phyloP scores from a whole-genome alignment of 345 rosid species.

The Lepidium aucheri region DNA sequence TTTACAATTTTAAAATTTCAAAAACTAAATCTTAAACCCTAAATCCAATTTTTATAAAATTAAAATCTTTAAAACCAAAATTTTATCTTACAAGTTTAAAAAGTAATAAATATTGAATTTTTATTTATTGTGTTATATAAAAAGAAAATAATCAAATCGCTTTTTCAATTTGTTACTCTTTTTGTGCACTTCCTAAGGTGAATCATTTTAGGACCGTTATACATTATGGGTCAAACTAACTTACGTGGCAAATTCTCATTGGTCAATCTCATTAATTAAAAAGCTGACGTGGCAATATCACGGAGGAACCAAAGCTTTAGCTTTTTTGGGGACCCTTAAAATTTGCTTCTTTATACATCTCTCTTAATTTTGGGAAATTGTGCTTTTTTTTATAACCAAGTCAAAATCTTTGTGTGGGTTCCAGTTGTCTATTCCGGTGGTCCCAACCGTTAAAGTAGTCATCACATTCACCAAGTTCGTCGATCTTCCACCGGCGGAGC shows the following conservation, averaged over 20 bases:
- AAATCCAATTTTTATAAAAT: neutral
- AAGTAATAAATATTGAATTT: neutral
- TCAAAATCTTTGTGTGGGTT: conserved; percentile 4
- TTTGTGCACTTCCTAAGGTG: conserved; percentile 34
- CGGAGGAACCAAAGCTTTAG: conserved; percentile 12
- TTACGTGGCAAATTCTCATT: neutral
- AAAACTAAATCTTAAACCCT: neutral
- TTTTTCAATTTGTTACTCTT: conserved; percentile 7
- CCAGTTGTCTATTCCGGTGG: conserved; percentile 98
- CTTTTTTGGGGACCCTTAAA: conserved; percentile 1
- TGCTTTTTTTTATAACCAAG: conserved; percentile 6
- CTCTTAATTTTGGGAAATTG: conserved; percentile 23
- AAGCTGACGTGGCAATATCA: no score
- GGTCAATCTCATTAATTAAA: no score
- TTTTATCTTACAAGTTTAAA: neutral
- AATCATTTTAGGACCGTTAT: conserved; percentile 24
- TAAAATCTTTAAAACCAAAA: neutral
- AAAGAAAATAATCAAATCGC: neutral
- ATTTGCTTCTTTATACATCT: neutral
- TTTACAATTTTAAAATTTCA: neutral
- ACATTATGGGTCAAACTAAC: neutral
- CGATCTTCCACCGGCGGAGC: conserved; percentile 67
- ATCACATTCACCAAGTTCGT: conserved; percentile 90
- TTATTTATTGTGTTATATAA: neutral
- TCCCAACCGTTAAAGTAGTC: conserved; percentile 92